Evolutionary conservation across 306 rosid genomes (phyloP).

Genomic region (Chamaecrista fasciculata): DNA sequence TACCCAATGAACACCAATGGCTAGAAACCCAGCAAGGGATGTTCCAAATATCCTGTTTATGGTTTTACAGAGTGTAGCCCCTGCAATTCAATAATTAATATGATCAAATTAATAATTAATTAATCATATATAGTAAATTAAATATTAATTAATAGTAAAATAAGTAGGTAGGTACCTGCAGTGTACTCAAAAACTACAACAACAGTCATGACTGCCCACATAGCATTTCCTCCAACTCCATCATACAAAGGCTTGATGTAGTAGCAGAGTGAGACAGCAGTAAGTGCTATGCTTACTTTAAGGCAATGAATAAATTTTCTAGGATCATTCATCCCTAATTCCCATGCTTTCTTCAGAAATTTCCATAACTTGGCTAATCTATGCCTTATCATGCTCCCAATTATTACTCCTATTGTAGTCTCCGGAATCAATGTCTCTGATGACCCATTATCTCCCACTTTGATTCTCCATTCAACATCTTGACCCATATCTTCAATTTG

Average conservation of each 20-base stretch:
- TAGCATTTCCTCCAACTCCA: slow-evolving; percentile 60
- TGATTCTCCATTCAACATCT: slow-evolving; percentile 67
- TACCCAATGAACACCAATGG: slow-evolving; percentile 69
- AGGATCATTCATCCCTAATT: slow-evolving; percentile 70
- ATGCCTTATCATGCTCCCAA: slow-evolving; percentile 17
- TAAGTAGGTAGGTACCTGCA: slow-evolving; percentile 41
- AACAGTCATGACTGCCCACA: slow-evolving; percentile 76
- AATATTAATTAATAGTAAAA: neutral
- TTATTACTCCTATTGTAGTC: slow-evolving; percentile 15
- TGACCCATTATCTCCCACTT: slow-evolving; percentile 42
- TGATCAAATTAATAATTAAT: neutral
- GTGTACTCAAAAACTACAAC: slow-evolving; percentile 59
- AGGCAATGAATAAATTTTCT: slow-evolving; percentile 70
- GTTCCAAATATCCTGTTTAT: slow-evolving; percentile 76
- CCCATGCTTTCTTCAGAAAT: slow-evolving; percentile 71
- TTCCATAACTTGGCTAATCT: slow-evolving; percentile 38
- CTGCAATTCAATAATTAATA: slow-evolving; percentile 36
- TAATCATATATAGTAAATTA: neutral
- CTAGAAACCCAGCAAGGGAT: slow-evolving; percentile 64
- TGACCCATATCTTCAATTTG: slow-evolving; percentile 41
- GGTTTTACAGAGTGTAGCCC: slow-evolving; percentile 65
- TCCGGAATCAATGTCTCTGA: slow-evolving; percentile 17
- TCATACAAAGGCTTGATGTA: slow-evolving; percentile 70
- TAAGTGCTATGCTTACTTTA: slow-evolving; percentile 79
- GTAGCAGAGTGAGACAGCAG: slow-evolving; percentile 70